These are phyloP conservation scores for Podosphaera aphanis DNA, from an alignment of 2,329 filamentous ascomycete species.

Conservation along the genomic window DNA sequence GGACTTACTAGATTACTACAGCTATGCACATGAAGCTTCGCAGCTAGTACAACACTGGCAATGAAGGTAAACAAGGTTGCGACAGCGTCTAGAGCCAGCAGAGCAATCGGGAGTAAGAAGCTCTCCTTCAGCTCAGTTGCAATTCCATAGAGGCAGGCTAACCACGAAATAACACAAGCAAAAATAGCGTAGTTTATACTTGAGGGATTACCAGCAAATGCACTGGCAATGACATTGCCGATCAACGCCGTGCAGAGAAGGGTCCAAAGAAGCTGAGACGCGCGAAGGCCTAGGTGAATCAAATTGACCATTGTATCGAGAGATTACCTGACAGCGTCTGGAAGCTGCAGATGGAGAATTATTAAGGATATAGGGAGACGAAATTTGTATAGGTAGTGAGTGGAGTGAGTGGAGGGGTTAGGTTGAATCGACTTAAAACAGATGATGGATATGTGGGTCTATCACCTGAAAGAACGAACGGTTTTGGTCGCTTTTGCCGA, in stretches of 20 bases:
- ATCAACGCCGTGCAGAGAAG: conserved; percentile 14
- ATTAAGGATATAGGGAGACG: not conserved
- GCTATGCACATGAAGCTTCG: conserved; percentile 43
- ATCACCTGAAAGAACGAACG: not conserved
- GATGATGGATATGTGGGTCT: not conserved
- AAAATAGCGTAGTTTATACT: conserved; percentile 40
- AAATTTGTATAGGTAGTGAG: conserved; percentile 2
- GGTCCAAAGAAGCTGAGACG: conserved; percentile 12
- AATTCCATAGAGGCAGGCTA: conserved; percentile 39
- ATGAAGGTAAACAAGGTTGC: conserved; percentile 45
- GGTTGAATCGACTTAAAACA: not conserved
- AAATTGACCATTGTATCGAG: not conserved
- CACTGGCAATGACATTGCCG: conserved; percentile 21
- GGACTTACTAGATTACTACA: conserved; percentile 34
- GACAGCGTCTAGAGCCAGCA: conserved; percentile 31
- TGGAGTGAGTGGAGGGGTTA: conserved; percentile 1
- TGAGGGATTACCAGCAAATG: conserved; percentile 36
- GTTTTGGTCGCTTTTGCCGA: not conserved
- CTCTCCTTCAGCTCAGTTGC: conserved; percentile 28
- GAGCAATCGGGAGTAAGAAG: conserved; percentile 25
- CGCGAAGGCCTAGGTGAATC: conserved; percentile 5
- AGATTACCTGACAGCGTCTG: not conserved
- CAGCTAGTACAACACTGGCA: conserved; percentile 44
- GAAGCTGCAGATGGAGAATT: not conserved
- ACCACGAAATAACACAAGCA: conserved; percentile 39